Conservation (phyloP, 2,329 filamentous ascomycete species). For the Phaeosphaeriaceae sp. region DNA sequence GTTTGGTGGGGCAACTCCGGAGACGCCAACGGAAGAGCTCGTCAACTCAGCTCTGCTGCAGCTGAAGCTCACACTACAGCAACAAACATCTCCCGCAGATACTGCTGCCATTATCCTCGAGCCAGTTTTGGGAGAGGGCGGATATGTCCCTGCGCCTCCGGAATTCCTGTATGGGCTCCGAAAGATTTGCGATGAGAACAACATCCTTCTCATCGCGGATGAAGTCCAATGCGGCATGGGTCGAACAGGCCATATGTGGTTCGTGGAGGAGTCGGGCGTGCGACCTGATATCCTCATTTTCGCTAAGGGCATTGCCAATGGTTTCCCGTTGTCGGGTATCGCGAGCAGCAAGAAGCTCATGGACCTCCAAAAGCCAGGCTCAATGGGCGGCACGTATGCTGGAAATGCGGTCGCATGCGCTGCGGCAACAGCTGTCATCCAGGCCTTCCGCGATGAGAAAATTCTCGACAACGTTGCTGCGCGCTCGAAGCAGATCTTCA, state of each 20-base stretch:
- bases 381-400: conserved; percentile 40
- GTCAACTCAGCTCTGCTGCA: conserved; percentile 33
- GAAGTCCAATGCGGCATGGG: conserved; percentile 56
- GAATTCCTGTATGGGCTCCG: conserved; percentile 45
- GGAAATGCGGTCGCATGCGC: conserved; percentile 40
- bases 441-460: conserved; percentile 36
- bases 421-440: conserved; percentile 33
- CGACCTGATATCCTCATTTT: conserved; percentile 54
- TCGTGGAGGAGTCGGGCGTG: conserved; percentile 52
- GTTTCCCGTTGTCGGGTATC: conserved; percentile 38
- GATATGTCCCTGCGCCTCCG: conserved; percentile 38
- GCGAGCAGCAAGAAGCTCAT: conserved; percentile 35
- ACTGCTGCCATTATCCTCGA: conserved; percentile 40
- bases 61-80: conserved; percentile 32
- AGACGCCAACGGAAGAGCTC: conserved; percentile 34
- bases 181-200: conserved; percentile 53
- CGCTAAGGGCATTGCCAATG: conserved; percentile 43
- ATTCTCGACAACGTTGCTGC: conserved; percentile 36
- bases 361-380: conserved; percentile 37
- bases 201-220: conserved; percentile 53
- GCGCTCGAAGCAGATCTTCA: conserved; percentile 35
- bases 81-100: conserved; percentile 36
- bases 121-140: conserved; percentile 37
- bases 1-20: conserved; percentile 26
- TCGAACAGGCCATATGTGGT: conserved; percentile 54